phyloP scores from a whole-genome alignment of 2,329 filamentous ascomycete species.

The Hawksworthiomyces lignivorus region DNA sequence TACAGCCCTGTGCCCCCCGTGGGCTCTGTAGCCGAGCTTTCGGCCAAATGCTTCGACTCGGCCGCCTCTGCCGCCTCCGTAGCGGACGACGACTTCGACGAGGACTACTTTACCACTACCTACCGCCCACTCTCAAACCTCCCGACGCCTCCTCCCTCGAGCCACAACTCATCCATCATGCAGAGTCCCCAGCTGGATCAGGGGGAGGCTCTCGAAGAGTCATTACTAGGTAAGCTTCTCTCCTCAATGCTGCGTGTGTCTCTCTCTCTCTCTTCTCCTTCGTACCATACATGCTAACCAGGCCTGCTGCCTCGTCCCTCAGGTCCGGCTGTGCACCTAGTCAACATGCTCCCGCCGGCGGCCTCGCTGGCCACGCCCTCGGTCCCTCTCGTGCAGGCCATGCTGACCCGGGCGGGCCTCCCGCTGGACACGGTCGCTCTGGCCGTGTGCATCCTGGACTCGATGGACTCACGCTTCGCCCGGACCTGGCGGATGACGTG shows the following conservation, averaged over 20 bases:
- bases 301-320: too few relatives aligned
- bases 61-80: conserved; percentile 19
- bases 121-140: conserved; percentile 62
- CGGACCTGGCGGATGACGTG: conserved; percentile 54
- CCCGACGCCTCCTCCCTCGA: conserved; percentile 57
- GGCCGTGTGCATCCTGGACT: conserved; percentile 60
- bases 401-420: conserved; percentile 50
- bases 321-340: conserved; percentile 60
- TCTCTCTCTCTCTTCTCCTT: background rate
- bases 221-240: conserved; percentile 27
- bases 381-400: conserved; percentile 50
- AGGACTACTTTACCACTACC: conserved; percentile 48
- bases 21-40: too few relatives aligned
- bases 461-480: conserved; percentile 54
- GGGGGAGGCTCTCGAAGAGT: conserved; percentile 8
- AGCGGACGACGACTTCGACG: conserved; percentile 42
- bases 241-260: background rate
- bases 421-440: conserved; percentile 56
- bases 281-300: too few relatives aligned
- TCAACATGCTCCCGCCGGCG: conserved; percentile 57
- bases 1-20: too few relatives aligned
- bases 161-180: conserved; percentile 34
- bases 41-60: background rate
- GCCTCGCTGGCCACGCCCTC: conserved; percentile 54
- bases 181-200: conserved; percentile 30